Percentiles rank a stretch among this genome's conserved stretches.
Evolutionary conservation across 2,329 filamentous ascomycete species (phyloP).

Genomic region (Colletotrichum sp.): DNA sequence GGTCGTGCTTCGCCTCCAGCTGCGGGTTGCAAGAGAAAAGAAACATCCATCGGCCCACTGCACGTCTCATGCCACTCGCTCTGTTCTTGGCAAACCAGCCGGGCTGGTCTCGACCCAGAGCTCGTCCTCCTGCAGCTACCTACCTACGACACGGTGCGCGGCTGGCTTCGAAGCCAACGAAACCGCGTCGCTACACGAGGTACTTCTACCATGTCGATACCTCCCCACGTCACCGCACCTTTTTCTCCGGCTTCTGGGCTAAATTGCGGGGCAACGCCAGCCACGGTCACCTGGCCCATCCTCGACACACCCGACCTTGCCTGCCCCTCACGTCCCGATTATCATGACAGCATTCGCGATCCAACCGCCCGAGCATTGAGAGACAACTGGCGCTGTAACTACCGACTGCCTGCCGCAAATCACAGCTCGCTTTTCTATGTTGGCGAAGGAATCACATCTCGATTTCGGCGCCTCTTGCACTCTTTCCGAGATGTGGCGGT

Average conservation of each 20-base stretch:
- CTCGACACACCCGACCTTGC: conserved; percentile 1
- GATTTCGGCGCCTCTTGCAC: neutral
- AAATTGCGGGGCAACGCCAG: conserved; percentile 17
- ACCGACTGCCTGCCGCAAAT: neutral
- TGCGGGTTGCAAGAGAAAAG: neutral
- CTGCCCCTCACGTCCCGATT: conserved; percentile 6
- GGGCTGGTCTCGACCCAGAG: neutral
- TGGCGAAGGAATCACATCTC: neutral
- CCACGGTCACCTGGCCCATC: conserved; percentile 10
- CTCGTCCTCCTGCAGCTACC: neutral
- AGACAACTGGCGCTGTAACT: neutral
- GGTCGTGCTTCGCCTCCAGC: neutral
- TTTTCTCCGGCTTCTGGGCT: conserved; percentile 13
- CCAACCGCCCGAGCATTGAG: neutral
- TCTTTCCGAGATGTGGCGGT: neutral
- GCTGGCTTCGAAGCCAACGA: neutral
- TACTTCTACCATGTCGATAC: conserved; percentile 6
- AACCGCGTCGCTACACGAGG: conserved; percentile 3
- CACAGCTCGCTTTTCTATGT: neutral
- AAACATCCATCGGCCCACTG: neutral
- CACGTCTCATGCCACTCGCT: conserved; percentile 4
- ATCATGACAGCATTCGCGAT: conserved; percentile 6
- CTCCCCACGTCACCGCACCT: conserved; percentile 17
- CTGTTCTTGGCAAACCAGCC: conserved; percentile 7
- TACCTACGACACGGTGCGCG: neutral